A percentile compares a stretch with the other conserved stretches of the same genome.
Evolutionary conservation across 2,329 filamentous ascomycete genomes (phyloP).

Genomic region (Diaporthe aspalathi): DNA sequence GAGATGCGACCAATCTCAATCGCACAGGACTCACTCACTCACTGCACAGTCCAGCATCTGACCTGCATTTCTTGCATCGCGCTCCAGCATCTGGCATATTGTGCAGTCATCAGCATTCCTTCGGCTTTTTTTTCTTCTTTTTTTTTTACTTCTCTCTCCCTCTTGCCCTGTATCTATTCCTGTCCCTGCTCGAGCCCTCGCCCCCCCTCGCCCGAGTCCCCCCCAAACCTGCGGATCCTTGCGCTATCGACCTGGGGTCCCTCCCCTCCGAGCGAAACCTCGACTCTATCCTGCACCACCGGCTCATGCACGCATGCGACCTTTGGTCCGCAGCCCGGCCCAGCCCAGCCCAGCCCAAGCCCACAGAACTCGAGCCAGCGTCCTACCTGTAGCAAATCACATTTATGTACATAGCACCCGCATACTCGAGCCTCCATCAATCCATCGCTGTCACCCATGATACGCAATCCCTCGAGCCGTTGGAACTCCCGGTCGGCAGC

Average conservation of each 20-base stretch:
- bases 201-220: neutral
- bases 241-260: neutral
- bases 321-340: neutral
- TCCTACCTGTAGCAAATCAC: neutral
- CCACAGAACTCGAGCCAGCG: neutral
- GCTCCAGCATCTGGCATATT: neutral
- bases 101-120: neutral
- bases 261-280: neutral
- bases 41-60: neutral
- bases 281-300: neutral
- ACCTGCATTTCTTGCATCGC: neutral
- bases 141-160: neutral
- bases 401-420: conserved; percentile 1
- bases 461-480: conserved; percentile 21
- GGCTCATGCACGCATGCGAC: conserved; percentile 25
- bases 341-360: neutral
- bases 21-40: too few relatives aligned
- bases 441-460: conserved; percentile 27
- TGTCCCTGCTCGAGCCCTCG: neutral
- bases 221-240: conserved; percentile 1
- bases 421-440: neutral
- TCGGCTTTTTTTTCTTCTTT: too few relatives aligned
- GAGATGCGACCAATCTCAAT: conserved; percentile 26
- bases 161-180: conserved; percentile 17
- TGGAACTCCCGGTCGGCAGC: conserved; percentile 32